Conservation (phyloP, 75 land plant species). For the Pinus taeda region DNA sequence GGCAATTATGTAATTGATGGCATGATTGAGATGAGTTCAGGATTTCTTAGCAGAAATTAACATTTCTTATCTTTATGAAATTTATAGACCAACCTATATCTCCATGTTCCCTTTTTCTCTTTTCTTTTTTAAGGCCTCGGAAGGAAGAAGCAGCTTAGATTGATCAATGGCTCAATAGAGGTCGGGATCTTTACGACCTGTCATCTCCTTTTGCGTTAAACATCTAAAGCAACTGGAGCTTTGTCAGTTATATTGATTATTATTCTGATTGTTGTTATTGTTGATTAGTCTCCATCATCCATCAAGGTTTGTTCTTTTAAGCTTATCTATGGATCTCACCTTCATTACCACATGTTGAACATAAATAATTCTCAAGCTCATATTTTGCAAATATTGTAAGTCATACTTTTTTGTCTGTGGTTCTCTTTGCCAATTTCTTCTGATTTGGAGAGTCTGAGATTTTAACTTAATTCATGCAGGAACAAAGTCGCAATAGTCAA, state of each 20-base stretch:
- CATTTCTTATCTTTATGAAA: neutral
- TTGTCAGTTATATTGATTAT: neutral
- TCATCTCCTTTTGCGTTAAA: neutral
- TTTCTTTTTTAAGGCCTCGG: neutral
- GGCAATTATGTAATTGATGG: neutral
- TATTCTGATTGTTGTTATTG: no score
- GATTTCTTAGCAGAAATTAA: neutral
- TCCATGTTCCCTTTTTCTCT: no score
- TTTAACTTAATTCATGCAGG: slow-evolving; percentile 26
- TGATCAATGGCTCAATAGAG: neutral
- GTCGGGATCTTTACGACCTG: no score
- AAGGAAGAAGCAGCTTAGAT: neutral
- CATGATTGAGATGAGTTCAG: neutral
- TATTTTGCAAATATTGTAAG: no score
- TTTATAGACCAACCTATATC: neutral
- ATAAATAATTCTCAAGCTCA: no score
- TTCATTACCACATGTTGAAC: no score
- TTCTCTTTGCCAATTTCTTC: neutral
- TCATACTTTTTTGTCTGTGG: neutral
- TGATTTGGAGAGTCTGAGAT: neutral
- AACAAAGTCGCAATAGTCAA: slow-evolving; percentile 68
- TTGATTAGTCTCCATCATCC: neutral
- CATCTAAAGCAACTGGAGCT: neutral
- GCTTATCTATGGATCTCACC: slow-evolving; percentile 4
- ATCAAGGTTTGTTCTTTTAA: neutral